phyloP scores from a whole-genome alignment of 805 yeast genomes.

The Starmerella bombi region DNA sequence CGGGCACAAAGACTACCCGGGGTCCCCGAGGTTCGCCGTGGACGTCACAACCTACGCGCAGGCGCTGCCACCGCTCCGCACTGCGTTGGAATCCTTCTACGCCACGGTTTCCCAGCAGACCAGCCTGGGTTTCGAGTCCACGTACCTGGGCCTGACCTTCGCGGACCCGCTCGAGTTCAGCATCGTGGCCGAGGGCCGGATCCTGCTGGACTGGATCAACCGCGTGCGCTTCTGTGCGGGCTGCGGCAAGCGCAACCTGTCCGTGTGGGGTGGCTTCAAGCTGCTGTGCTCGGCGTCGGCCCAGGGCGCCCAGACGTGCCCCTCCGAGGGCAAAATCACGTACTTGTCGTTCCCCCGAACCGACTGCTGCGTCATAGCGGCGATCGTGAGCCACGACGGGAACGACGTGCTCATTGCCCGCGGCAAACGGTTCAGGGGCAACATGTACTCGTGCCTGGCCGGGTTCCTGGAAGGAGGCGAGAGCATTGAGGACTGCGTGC shows the following conservation, averaged over 20 bases:
- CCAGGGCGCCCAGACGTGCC: conserved; percentile 24
- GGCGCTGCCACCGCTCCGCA: conserved; percentile 13
- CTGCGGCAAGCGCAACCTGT: conserved; percentile 46
- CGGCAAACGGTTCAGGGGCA: conserved; percentile 44
- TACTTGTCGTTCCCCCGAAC: conserved; percentile 86
- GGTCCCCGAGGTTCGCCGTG: conserved; percentile 32
- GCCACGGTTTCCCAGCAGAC: conserved; percentile 1
- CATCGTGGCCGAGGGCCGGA: conserved; percentile 65
- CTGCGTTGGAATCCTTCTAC: conserved; percentile 14
- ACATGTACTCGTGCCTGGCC: conserved; percentile 74
- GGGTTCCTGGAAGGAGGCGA: conserved; percentile 96
- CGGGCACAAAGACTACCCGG: conserved; percentile 22
- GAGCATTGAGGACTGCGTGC: conserved; percentile 74
- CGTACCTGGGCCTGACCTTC: conserved; percentile 12
- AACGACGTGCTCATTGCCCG: conserved; percentile 58
- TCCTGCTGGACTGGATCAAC: conserved; percentile 72
- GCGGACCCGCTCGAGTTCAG: conserved; percentile 37
- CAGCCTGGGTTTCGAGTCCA: conserved; percentile 9
- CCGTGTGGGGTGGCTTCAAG: conserved; percentile 33
- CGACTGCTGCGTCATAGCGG: conserved; percentile 77
- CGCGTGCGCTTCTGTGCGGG: conserved; percentile 73
- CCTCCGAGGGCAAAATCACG: conserved; percentile 37
- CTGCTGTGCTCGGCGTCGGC: conserved; percentile 26
- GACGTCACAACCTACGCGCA: conserved; percentile 21
- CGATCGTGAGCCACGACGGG: conserved; percentile 50